Evolutionary conservation across 2,329 filamentous ascomycete genomes (phyloP).

Genomic region (Pyrenochaeta sp.): DNA sequence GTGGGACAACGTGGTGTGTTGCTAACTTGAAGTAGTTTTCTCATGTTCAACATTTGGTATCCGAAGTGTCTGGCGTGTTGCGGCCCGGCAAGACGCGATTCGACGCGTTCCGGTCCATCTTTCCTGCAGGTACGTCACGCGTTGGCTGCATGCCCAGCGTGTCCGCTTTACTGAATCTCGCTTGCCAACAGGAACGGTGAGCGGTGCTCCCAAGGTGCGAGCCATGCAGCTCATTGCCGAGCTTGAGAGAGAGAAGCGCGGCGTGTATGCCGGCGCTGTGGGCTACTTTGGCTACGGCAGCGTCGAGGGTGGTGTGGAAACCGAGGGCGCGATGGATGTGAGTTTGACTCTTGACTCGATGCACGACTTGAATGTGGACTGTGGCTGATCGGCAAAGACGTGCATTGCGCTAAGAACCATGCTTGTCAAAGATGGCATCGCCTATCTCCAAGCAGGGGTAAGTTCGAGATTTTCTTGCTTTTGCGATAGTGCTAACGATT

Average conservation of each 20-base stretch:
- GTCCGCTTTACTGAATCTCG: too few species aligned
- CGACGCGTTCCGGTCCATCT: conserved; percentile 95
- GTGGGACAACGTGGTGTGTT: conserved; percentile 12
- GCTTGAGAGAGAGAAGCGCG: conserved; percentile 90
- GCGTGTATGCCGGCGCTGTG: conserved; percentile 93
- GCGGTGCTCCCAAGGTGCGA: conserved; percentile 91
- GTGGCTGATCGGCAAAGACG: conserved; percentile 46
- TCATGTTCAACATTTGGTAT: conserved; percentile 96
- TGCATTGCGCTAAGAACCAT: conserved; percentile 87
- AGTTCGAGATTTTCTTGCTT: conserved; percentile 62
- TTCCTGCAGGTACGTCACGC: conserved; percentile 74
- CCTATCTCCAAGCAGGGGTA: conserved; percentile 84
- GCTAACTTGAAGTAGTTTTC: conserved; percentile 71
- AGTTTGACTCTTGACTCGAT: conserved; percentile 29
- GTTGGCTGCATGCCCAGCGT: conserved; percentile 16
- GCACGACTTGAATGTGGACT: conserved; percentile 20
- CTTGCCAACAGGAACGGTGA: conserved; percentile 73
- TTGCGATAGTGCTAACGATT: conserved; percentile 26
- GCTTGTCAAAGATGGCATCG: conserved; percentile 88
- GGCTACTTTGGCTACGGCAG: conserved; percentile 93
- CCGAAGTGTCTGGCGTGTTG: conserved; percentile 91
- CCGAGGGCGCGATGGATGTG: conserved; percentile 85
- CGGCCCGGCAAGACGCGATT: conserved; percentile 85
- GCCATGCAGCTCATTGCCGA: conserved; percentile 98
- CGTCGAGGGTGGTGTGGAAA: conserved; percentile 66